Evolutionary conservation across 164 flowering plant species (phyloP), one percentile per base, ranked within the genome.

Genomic region (Berberis vulgaris): DNA sequence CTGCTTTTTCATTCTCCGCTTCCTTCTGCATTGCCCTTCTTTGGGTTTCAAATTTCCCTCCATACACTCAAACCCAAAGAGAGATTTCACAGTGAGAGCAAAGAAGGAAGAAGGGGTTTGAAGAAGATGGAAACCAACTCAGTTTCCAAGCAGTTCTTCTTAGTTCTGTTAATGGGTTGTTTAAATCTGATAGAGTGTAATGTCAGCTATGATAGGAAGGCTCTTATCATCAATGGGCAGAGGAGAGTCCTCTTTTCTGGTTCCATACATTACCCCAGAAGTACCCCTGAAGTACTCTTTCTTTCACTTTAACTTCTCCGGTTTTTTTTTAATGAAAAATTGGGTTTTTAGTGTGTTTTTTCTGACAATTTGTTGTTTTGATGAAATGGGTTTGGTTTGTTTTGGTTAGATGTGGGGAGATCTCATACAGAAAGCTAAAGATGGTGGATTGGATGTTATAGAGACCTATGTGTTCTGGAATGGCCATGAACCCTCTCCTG

Each of bases 241-340:
- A 73, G 91, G 72, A 84, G 86, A 76, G 78, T 89, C 66, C 88
- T 89, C 71, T 74, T 89, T 65, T 87, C 94, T 52, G 96, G 96
- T 52, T 85, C 96, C 71, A 89, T 89, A 73, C 96, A 89, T 72
- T 89, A 89, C 45, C 90, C 96, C 41, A 80, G 96, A 80, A 89
- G 96, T 83, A 89, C 91, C 39, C 96, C 96, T 65, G 89, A 89
- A 5, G 96, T 89, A 76, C 78, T 84, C 77, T 13, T 42, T 45
- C 53, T 55, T 52, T 39, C 53, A 45, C 40, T 61, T 50, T 3
- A 84, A 84, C 6, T 45, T 41, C 44, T 10, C 5, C 41, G 41
- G 7, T 44, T 60, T 56, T 59, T 59, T 52, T 46, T 9, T 5
- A 2, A 6, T 57, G 8, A 26, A 26, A 26, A 26, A 60, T 26